Evolutionary conservation across 768 basidiomycete species (phyloP).

Genomic region (Sutorius australiensis): DNA sequence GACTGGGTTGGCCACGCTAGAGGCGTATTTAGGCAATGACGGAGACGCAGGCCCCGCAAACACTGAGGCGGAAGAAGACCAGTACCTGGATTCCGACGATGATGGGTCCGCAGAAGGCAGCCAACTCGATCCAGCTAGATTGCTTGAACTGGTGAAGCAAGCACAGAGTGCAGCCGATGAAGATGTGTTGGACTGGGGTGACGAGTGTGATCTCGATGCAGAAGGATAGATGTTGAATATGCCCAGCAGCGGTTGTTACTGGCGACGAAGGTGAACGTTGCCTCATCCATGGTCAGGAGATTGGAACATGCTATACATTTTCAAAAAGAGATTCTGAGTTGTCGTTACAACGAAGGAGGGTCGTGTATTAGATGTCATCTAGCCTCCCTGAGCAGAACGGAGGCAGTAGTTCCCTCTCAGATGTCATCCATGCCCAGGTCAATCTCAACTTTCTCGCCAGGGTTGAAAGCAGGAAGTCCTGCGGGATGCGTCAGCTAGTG

Average conservation of each 20-base stretch:
- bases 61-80: conserved; percentile 14
- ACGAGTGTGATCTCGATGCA: conserved; percentile 24
- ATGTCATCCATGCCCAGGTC: conserved; percentile 87
- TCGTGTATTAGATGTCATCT: conserved; percentile 1
- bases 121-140: conserved; percentile 14
- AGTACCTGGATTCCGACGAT: conserved; percentile 9
- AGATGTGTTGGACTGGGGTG: conserved; percentile 31
- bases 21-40: conserved; percentile 23
- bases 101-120: conserved; percentile 9
- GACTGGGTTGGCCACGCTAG: conserved; percentile 22
- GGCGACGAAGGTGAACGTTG: background rate
- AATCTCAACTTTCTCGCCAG: conserved; percentile 96
- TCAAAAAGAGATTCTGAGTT: conserved; percentile 1
- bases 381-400: background rate
- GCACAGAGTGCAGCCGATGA: conserved; percentile 24
- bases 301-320: conserved; percentile 1
- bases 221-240: conserved; percentile 2
- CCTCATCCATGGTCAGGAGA: background rate
- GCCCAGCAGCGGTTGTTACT: background rate
- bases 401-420: conserved; percentile 32
- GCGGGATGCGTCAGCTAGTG: conserved; percentile 10
- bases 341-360: background rate
- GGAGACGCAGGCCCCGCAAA: conserved; percentile 1
- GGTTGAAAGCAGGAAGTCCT: conserved; percentile 98
- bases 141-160: conserved; percentile 25